phyloP scores from a whole-genome alignment of 2,329 filamentous ascomycete species.

The Cryphonectria nitschkei region DNA sequence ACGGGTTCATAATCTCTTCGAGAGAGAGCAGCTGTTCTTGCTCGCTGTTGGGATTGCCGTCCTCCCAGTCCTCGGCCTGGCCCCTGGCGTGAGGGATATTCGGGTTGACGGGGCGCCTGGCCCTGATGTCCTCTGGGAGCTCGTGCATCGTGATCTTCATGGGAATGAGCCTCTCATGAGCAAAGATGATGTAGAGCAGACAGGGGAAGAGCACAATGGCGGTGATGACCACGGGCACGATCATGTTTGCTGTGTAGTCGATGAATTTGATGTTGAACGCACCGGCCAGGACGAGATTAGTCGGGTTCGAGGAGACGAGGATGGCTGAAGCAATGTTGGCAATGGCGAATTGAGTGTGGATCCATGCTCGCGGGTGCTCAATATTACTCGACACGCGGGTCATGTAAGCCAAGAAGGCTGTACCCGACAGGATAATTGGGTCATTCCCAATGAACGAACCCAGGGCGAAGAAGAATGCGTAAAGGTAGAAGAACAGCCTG shows the following conservation, averaged over 20 bases:
- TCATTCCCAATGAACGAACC: conserved; percentile 75
- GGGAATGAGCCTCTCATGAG: conserved; percentile 66
- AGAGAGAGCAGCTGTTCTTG: conserved; percentile 61
- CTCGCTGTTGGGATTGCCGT: conserved; percentile 48
- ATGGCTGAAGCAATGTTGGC: conserved; percentile 77
- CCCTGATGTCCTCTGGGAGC: conserved; percentile 59
- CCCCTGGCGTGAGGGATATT: conserved; percentile 70
- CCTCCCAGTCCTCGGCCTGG: conserved; percentile 56
- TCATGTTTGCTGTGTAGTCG: conserved; percentile 76
- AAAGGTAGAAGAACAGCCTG: conserved; percentile 72
- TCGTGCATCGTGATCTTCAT: conserved; percentile 69
- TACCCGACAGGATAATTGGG: conserved; percentile 74
- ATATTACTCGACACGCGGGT: conserved; percentile 76
- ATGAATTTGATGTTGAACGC: conserved; percentile 75
- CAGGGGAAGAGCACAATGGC: conserved; percentile 71
- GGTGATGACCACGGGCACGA: conserved; percentile 71
- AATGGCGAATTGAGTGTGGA: conserved; percentile 71
- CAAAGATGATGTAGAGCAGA: conserved; percentile 70
- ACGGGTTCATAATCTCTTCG: conserved; percentile 77
- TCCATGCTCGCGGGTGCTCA: conserved; percentile 71
- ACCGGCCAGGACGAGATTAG: conserved; percentile 74
- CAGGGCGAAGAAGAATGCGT: conserved; percentile 70
- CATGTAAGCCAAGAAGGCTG: conserved; percentile 77
- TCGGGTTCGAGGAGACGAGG: conserved; percentile 77
- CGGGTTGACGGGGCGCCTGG: conserved; percentile 66